A percentile compares a stretch with the other conserved stretches of the same genome.
phyloP scores from a whole-genome alignment of 805 yeast species.

The Isabelozyma rhagii region DNA sequence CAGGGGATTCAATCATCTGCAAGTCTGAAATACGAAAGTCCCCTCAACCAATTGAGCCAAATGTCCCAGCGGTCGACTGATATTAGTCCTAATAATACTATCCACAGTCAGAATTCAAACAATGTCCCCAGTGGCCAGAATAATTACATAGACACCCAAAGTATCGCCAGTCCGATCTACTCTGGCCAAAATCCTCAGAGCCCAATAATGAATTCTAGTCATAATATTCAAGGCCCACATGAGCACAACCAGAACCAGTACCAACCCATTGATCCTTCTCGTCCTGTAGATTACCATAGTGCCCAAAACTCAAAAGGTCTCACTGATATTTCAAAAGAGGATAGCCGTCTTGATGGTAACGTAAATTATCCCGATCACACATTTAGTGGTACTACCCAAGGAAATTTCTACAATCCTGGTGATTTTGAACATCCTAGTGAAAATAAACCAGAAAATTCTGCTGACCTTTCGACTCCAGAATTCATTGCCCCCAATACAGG shows the following conservation, averaged over 20 bases:
- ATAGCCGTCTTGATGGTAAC: too few species aligned
- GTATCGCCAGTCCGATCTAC: neutral
- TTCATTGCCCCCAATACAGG: slow-evolving; percentile 3
- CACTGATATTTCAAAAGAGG: too few species aligned
- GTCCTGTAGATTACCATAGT: neutral
- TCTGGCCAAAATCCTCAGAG: neutral
- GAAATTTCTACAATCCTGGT: too few species aligned
- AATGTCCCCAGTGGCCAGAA: neutral
- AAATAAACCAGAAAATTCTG: slow-evolving; percentile 2
- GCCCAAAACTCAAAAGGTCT: neutral
- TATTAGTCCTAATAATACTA: neutral
- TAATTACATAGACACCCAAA: neutral
- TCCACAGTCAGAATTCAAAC: neutral
- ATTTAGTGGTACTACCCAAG: neutral
- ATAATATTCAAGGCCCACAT: neutral
- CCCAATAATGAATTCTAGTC: neutral
- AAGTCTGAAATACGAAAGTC: neutral
- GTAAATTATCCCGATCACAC: neutral
- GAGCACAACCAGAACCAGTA: too few species aligned
- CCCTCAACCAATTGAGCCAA: neutral
- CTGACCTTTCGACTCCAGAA: slow-evolving; percentile 15
- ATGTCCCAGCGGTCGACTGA: neutral
- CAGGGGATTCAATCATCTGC: neutral
- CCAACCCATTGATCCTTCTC: too few species aligned
- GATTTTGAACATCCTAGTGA: too few species aligned